A percentile compares a stretch with the other conserved stretches of the same genome.
phyloP scores from a whole-genome alignment of 1,284 basidiomycete species.

The Gymnopus androsaceus region DNA sequence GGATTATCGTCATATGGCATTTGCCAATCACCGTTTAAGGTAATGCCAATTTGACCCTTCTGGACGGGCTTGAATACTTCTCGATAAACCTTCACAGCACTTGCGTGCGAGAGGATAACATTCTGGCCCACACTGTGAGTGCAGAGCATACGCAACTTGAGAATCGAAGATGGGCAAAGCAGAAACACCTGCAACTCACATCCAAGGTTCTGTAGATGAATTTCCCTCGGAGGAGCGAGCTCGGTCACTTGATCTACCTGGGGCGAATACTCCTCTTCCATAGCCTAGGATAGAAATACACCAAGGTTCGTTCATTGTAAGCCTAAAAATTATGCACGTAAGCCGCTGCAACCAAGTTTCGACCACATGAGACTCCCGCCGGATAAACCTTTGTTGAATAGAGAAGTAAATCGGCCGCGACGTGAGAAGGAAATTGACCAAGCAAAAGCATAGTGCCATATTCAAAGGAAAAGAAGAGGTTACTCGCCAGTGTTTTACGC shows the following conservation, averaged over 20 bases:
- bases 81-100: constrained; percentile 65
- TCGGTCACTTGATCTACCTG: constrained; percentile 67
- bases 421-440: neutral
- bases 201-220: constrained; percentile 71
- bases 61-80: constrained; percentile 58
- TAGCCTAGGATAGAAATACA: constrained; percentile 71
- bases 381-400: neutral
- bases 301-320: constrained; percentile 78
- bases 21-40: constrained; percentile 72
- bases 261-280: constrained; percentile 64
- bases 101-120: constrained; percentile 69
- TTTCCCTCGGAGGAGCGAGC: constrained; percentile 56
- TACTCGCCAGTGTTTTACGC: constrained; percentile 71
- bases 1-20: constrained; percentile 67
- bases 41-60: constrained; percentile 71
- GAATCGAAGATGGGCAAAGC: constrained; percentile 7
- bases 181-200: constrained; percentile 44
- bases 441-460: constrained; percentile 1
- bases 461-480: neutral
- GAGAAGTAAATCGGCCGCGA: no score
- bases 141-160: neutral
- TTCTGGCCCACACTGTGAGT: constrained; percentile 69
- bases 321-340: constrained; percentile 38
- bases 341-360: neutral
- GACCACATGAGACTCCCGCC: neutral